Conservation (phyloP, 2,329 filamentous ascomycete genomes). For the Apiospora marii region DNA sequence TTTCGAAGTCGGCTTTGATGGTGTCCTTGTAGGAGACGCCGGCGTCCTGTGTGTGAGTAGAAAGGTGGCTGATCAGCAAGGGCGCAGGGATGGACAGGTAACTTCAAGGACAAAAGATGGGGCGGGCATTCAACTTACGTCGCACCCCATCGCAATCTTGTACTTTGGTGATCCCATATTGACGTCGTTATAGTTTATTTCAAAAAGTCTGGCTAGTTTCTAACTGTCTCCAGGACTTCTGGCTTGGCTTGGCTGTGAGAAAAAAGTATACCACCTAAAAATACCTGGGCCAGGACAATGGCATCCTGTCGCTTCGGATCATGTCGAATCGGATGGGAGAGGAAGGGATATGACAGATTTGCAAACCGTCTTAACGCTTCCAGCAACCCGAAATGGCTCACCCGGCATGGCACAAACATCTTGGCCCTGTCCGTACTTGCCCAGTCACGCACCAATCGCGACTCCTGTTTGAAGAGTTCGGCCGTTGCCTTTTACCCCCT, state of each 20-base stretch:
- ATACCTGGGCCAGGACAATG: not conserved
- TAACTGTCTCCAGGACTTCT: not conserved
- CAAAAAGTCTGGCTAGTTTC: not conserved
- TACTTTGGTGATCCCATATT: slow-evolving; percentile 55
- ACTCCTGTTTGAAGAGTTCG: not conserved
- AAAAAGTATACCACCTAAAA: not conserved
- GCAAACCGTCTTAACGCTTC: not conserved
- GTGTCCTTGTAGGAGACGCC: slow-evolving; percentile 81
- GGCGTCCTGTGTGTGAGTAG: slow-evolving; percentile 60
- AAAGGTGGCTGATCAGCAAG: not conserved
- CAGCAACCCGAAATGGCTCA: not conserved
- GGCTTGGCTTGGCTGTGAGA: not conserved
- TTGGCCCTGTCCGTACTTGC: not conserved
- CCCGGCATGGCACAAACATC: not conserved
- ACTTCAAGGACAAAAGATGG: not conserved
- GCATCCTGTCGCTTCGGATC: not conserved
- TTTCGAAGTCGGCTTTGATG: slow-evolving; percentile 76
- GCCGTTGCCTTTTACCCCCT: not conserved
- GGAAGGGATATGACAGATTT: not conserved
- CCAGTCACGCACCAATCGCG: slow-evolving; percentile 12
- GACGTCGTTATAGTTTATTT: not conserved
- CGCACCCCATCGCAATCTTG: slow-evolving; percentile 62
- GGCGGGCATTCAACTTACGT: slow-evolving; percentile 49
- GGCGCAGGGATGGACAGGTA: not conserved
- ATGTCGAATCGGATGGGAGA: not conserved